Conservation (phyloP, 805 yeast species). For the Torulaspora indica region DNA sequence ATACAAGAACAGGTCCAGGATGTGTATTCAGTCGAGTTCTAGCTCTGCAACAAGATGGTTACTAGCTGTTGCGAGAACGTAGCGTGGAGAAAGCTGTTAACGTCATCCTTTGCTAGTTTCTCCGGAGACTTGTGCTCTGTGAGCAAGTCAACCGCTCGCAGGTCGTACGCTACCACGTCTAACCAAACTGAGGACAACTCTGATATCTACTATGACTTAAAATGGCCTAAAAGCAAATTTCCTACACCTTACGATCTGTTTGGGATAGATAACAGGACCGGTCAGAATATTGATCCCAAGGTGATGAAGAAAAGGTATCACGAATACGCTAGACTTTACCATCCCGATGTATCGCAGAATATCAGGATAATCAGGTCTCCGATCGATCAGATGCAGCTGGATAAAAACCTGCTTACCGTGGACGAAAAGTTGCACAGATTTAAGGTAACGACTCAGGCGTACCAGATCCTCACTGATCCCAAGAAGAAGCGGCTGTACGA, state of each 20-base stretch:
- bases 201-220: slow-evolving; percentile 15
- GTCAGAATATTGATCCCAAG: slow-evolving; percentile 36
- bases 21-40: neutral
- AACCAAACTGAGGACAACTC: neutral
- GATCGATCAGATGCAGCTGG: slow-evolving; percentile 8
- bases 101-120: neutral
- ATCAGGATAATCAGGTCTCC: slow-evolving; percentile 25
- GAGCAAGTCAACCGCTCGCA: neutral
- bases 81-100: neutral
- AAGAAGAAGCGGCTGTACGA: slow-evolving; percentile 45
- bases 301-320: slow-evolving; percentile 49
- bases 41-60: neutral
- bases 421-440: slow-evolving; percentile 43
- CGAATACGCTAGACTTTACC: slow-evolving; percentile 67
- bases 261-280: slow-evolving; percentile 32
- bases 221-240: slow-evolving; percentile 53
- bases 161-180: slow-evolving; percentile 2
- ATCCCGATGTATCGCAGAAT: slow-evolving; percentile 59
- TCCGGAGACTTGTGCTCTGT: neutral
- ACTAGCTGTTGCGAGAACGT: neutral
- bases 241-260: slow-evolving; percentile 75
- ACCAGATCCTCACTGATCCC: slow-evolving; percentile 49
- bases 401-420: slow-evolving; percentile 12
- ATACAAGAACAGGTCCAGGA: no score
- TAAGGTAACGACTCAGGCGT: slow-evolving; percentile 53